phyloP scores from a whole-genome alignment of 495 filamentous ascomycete species.

The Neurospora sp. region DNA sequence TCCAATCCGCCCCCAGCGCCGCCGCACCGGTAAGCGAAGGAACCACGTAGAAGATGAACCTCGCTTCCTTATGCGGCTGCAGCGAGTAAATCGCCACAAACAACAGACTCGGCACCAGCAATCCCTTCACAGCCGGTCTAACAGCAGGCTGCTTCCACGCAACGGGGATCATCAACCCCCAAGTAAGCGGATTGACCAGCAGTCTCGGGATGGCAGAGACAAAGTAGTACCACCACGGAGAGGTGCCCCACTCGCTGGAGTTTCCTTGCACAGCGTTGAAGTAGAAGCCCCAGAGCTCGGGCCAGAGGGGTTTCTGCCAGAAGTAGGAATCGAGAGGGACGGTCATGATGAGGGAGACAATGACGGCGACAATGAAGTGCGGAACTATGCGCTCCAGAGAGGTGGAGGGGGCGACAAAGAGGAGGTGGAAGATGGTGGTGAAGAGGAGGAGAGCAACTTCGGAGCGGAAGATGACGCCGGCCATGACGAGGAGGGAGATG shows the following conservation, averaged over 20 bases:
- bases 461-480: conserved; percentile 81
- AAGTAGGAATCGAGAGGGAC: conserved; percentile 79
- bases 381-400: conserved; percentile 50
- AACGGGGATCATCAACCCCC: conserved; percentile 53
- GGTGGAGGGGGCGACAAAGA: conserved; percentile 46
- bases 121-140: conserved; percentile 28
- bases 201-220: conserved; percentile 70
- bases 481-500: conserved; percentile 66
- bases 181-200: conserved; percentile 64
- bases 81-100: conserved; percentile 74
- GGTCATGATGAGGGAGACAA: conserved; percentile 52
- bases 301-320: conserved; percentile 86
- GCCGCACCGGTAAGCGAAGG: conserved; percentile 72
- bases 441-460: conserved; percentile 77
- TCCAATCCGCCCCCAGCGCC: conserved; percentile 59
- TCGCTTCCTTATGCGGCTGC: conserved; percentile 92
- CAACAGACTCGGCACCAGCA: conserved; percentile 55
- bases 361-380: conserved; percentile 56
- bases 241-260: conserved; percentile 77
- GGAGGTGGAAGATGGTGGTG: conserved; percentile 44
- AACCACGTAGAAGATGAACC: conserved; percentile 85
- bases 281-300: conserved; percentile 79
- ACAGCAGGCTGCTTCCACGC: conserved; percentile 45
- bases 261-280: conserved; percentile 79
- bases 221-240: conserved; percentile 79